Percentiles rank a stretch among this genome's conserved stretches.
Evolutionary conservation across 768 basidiomycete species (phyloP).

Genomic region (Leccinum truebloodii): DNA sequence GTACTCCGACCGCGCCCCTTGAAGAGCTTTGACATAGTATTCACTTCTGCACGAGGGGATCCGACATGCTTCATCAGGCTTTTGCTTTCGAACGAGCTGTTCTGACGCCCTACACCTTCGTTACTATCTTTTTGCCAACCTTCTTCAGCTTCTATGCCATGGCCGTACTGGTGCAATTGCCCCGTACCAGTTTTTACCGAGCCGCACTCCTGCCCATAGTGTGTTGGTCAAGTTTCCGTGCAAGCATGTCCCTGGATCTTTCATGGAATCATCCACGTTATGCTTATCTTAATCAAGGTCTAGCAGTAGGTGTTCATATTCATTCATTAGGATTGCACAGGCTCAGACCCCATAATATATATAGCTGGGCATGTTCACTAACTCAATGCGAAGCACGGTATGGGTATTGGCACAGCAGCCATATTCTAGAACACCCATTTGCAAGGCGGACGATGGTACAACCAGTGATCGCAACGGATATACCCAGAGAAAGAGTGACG

Average conservation of each 20-base stretch:
- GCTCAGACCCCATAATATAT: conserved; percentile 10
- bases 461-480: conserved; percentile 2
- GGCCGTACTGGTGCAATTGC: conserved; percentile 53
- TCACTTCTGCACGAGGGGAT: conserved; percentile 6
- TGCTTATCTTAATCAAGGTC: conserved; percentile 22
- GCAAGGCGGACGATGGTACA: background rate
- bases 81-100: conserved; percentile 17
- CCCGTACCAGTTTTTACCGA: conserved; percentile 44
- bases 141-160: conserved; percentile 49
- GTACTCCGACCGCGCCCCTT: background rate
- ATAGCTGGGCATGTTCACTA: conserved; percentile 26
- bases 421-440: conserved; percentile 16
- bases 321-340: too few species aligned
- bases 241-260: conserved; percentile 31
- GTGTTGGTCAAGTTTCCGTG: conserved; percentile 44
- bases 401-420: conserved; percentile 21
- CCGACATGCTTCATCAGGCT: conserved; percentile 11
- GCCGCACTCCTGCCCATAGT: conserved; percentile 51
- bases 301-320: conserved; percentile 18
- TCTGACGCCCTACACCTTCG: conserved; percentile 31
- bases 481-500: background rate
- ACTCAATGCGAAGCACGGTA: conserved; percentile 25
- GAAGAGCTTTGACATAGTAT: conserved; percentile 1
- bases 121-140: conserved; percentile 42
- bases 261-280: conserved; percentile 16